A percentile compares a stretch with the other conserved stretches of the same genome.
phyloP scores from a whole-genome alignment of 768 basidiomycete genomes.

The Trametes maxima region DNA sequence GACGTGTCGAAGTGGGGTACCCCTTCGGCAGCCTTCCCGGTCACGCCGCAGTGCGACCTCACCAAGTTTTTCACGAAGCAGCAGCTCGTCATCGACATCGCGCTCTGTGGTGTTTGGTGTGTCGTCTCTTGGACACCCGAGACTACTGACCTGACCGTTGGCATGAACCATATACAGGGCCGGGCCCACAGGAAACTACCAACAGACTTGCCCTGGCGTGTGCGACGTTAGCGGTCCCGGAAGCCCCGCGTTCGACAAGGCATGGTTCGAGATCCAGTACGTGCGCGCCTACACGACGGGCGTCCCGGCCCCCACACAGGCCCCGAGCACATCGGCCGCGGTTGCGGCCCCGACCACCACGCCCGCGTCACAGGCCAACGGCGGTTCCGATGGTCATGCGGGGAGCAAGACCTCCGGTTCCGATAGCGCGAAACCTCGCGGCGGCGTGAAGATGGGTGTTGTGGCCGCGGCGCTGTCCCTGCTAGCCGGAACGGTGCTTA shows the following conservation, averaged over 20 bases:
- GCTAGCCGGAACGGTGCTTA: no score
- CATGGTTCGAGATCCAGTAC: constrained; percentile 70
- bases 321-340: constrained; percentile 10
- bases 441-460: no score
- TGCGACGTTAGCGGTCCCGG: constrained; percentile 55
- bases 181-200: constrained; percentile 47
- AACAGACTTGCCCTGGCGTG: constrained; percentile 30
- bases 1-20: constrained; percentile 44
- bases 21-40: constrained; percentile 45
- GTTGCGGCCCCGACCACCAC: background rate
- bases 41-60: constrained; percentile 42
- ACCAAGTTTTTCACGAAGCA: constrained; percentile 49
- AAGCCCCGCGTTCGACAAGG: constrained; percentile 53
- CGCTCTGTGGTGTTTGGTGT: constrained; percentile 53
- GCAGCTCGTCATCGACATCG: constrained; percentile 56
- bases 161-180: constrained; percentile 41
- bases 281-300: constrained; percentile 60
- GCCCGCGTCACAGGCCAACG: background rate
- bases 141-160: background rate
- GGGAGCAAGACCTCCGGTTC: no score
- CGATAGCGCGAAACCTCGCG: no score
- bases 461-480: no score
- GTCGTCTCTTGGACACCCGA: constrained; percentile 6
- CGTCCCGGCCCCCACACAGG: constrained; percentile 22
- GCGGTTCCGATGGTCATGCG: background rate